Percentiles rank a stretch among this genome's conserved stretches.
Conservation (phyloP, 2,329 filamentous ascomycete species). For the Diplodia intermedia region DNA sequence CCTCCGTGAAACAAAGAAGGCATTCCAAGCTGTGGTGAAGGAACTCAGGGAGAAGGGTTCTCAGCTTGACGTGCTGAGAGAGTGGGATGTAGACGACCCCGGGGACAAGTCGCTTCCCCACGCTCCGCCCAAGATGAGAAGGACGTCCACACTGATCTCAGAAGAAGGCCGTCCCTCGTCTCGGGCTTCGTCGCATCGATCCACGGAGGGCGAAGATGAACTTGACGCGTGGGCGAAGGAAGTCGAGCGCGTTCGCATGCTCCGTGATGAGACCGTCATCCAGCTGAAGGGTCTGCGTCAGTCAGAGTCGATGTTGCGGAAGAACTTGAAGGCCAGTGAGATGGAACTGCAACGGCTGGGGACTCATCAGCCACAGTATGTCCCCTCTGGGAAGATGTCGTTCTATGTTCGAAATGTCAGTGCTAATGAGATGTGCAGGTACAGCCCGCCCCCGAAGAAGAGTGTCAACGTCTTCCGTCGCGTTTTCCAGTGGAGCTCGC, state of each 20-base stretch:
- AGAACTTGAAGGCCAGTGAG: constrained; percentile 43
- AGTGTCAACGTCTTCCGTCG: constrained; percentile 28
- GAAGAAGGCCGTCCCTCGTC: constrained; percentile 7
- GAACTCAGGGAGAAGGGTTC: constrained; percentile 41
- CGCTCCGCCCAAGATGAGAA: constrained; percentile 1
- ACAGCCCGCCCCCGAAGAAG: constrained; percentile 10
- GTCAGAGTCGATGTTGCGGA: constrained; percentile 42
- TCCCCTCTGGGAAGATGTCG: neutral
- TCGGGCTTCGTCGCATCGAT: constrained; percentile 4
- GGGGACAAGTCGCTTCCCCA: constrained; percentile 19
- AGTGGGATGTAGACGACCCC: constrained; percentile 36
- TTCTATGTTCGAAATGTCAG: neutral
- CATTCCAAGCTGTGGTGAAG: constrained; percentile 43
- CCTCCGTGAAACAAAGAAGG: constrained; percentile 43
- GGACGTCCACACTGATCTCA: constrained; percentile 19
- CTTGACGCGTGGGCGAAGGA: constrained; percentile 44
- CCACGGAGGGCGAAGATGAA: constrained; percentile 35
- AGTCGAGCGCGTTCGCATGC: constrained; percentile 45
- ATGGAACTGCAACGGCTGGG: constrained; percentile 43
- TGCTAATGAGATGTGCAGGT: neutral
- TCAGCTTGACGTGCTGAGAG: constrained; percentile 40
- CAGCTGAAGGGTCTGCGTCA: constrained; percentile 46
- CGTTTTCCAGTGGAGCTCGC: constrained; percentile 30
- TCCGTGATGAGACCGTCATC: constrained; percentile 43
- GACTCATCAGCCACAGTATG: constrained; percentile 25